These are phyloP conservation scores for Colletotrichum coccodes DNA, from an alignment of 2,329 filamentous ascomycete species.

Conservation along the genomic window DNA sequence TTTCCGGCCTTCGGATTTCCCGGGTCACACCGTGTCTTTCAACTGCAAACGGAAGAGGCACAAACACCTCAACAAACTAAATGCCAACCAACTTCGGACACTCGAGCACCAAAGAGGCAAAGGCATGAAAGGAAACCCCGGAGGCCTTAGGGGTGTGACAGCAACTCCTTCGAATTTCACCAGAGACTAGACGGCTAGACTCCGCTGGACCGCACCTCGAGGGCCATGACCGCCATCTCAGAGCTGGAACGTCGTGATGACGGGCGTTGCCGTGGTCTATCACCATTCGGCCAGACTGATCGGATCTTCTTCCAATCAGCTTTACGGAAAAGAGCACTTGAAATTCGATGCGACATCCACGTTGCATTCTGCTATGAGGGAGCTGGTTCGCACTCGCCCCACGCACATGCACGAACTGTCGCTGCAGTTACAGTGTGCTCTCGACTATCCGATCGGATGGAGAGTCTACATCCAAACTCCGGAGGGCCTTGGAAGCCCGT, in stretches of 20 bases:
- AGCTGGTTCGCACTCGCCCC: neutral
- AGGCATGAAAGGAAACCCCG: neutral
- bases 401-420: neutral
- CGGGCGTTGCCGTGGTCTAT: neutral
- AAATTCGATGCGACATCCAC: neutral
- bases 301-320: neutral
- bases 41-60: neutral
- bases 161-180: neutral
- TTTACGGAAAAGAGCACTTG: neutral
- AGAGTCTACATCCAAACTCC: neutral
- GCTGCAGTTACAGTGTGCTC: neutral
- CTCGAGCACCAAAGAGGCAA: neutral
- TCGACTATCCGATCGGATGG: neutral
- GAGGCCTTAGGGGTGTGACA: neutral
- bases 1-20: neutral
- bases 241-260: neutral
- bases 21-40: neutral
- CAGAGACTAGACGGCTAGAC: neutral
- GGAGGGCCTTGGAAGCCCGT: neutral
- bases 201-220: neutral
- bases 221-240: neutral
- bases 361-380: neutral
- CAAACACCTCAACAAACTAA: neutral
- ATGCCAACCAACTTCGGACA: neutral
- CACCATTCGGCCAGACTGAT: neutral